Conservation (phyloP, 2,329 filamentous ascomycete genomes). For the Fusarium haematococcum region DNA sequence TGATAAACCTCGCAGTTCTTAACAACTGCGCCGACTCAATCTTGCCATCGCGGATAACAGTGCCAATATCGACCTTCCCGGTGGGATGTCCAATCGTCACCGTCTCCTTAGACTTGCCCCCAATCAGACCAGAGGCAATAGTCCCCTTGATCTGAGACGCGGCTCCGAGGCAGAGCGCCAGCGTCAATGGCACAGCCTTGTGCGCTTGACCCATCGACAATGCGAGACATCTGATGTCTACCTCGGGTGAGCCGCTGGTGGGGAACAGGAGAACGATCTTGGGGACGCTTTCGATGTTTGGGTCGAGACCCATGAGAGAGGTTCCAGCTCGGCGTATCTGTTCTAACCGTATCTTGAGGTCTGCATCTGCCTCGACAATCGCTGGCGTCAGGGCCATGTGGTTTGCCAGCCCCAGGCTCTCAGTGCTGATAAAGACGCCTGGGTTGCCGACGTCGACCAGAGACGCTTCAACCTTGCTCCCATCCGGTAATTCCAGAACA, state of each 20-base stretch:
- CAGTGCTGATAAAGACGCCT: constrained; percentile 69
- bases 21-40: constrained; percentile 59
- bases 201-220: constrained; percentile 69
- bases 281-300: constrained; percentile 63
- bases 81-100: constrained; percentile 61
- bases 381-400: constrained; percentile 64
- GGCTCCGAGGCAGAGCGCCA: constrained; percentile 63
- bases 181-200: constrained; percentile 66
- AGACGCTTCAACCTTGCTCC: constrained; percentile 59
- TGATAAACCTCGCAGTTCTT: constrained; percentile 61
- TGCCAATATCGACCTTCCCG: constrained; percentile 60
- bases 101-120: constrained; percentile 33
- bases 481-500: constrained; percentile 53
- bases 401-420: constrained; percentile 60
- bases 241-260: constrained; percentile 40
- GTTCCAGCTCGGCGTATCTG: constrained; percentile 68
- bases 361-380: constrained; percentile 60
- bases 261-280: constrained; percentile 67
- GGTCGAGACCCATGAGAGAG: constrained; percentile 70
- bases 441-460: constrained; percentile 75
- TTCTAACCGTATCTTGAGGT: constrained; percentile 62
- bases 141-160: constrained; percentile 61
- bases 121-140: constrained; percentile 51
- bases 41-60: constrained; percentile 52
- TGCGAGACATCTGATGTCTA: constrained; percentile 60